Percentiles rank a stretch among this genome's conserved stretches.
Conservation (phyloP, 2,329 filamentous ascomycete genomes). For the Plectosphaerella plurivora region DNA sequence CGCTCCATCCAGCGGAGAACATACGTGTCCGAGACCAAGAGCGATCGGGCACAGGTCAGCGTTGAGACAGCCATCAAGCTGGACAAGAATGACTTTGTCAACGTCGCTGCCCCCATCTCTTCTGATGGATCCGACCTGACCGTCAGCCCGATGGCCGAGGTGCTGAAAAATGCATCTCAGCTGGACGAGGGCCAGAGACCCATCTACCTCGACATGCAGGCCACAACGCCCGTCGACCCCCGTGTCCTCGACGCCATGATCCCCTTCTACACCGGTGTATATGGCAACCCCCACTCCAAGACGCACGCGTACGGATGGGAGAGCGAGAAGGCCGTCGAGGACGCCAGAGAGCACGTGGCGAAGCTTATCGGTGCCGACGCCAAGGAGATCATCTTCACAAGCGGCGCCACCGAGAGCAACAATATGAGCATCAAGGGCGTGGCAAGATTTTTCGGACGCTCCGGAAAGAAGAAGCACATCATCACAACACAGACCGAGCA, state of each 20-base stretch:
- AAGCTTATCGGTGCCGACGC: constrained; percentile 86
- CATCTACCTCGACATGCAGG: constrained; percentile 98
- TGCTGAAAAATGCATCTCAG: constrained; percentile 85
- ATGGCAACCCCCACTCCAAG: constrained; percentile 94
- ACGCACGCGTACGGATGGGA: constrained; percentile 99
- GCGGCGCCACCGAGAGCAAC: constrained; percentile 96
- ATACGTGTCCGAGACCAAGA: constrained; percentile 83
- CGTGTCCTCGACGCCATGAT: constrained; percentile 96
- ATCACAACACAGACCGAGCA: constrained; percentile 97
- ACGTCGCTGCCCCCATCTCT: constrained; percentile 27
- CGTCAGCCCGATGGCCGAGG: constrained; percentile 79
- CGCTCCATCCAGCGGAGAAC: constrained; percentile 41
- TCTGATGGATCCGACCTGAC: constrained; percentile 57
- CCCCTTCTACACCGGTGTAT: constrained; percentile 87
- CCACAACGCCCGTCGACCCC: constrained; percentile 91
- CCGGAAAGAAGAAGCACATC: constrained; percentile 96
- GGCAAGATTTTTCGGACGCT: constrained; percentile 86
- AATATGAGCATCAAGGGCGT: constrained; percentile 99
- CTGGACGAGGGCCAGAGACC: constrained; percentile 91
- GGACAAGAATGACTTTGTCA: constrained; percentile 78
- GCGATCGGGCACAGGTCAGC: constrained; percentile 74
- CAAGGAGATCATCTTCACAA: constrained; percentile 99
- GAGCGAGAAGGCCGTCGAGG: constrained; percentile 88
- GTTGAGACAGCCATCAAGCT: constrained; percentile 80
- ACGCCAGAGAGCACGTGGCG: constrained; percentile 79